Conservation (phyloP, 495 filamentous ascomycete species). For the Evernia prunastri region DNA sequence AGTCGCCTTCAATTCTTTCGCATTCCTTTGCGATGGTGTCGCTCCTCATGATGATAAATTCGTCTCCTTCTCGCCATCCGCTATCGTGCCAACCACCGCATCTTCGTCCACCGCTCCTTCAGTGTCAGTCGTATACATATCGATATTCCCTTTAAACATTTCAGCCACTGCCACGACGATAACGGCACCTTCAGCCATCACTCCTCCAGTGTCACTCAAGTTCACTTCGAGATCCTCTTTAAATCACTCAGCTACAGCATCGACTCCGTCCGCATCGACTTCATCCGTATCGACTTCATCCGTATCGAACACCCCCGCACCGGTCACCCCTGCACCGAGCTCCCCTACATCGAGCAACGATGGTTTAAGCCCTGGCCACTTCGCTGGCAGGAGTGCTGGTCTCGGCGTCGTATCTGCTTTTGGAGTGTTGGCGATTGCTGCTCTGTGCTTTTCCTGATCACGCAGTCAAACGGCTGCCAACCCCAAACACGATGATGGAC, state of each 20-base stretch:
- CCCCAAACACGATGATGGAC: neutral
- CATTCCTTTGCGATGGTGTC: constrained; percentile 14
- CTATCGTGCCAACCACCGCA: neutral
- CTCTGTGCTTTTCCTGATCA: neutral
- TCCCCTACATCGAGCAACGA: neutral
- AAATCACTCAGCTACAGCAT: neutral
- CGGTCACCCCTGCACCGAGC: neutral
- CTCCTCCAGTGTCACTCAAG: neutral
- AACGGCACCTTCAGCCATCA: neutral
- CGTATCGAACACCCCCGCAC: no score
- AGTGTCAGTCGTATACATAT: neutral
- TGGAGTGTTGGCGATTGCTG: constrained; percentile 3
- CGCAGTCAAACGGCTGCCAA: neutral
- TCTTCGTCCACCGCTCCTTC: neutral
- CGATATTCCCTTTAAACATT: neutral
- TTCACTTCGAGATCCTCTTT: neutral
- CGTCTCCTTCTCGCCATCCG: neutral
- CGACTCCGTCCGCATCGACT: neutral
- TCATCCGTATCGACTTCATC: neutral
- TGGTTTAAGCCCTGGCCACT: neutral
- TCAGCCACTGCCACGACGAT: neutral
- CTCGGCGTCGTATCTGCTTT: constrained; percentile 3
- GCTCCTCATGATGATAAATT: neutral
- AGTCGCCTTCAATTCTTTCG: constrained; percentile 12
- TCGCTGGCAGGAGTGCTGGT: constrained; percentile 7